Evolutionary conservation across 2,329 filamentous ascomycete genomes (phyloP).

Genomic region (Claviceps spartinae): DNA sequence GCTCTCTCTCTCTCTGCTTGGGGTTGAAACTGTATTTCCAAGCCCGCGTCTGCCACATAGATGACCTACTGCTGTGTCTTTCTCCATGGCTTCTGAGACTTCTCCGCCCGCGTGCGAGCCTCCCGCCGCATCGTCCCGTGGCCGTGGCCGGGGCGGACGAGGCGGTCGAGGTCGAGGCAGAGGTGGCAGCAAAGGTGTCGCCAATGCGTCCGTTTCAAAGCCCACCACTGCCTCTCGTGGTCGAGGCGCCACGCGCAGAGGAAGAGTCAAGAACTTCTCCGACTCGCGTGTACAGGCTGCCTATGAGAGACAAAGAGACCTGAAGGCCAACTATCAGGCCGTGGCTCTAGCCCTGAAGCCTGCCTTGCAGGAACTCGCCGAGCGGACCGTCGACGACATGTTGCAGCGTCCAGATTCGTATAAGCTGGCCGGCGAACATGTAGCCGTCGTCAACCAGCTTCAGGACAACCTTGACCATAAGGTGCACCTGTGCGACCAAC

Average conservation of each 20-base stretch:
- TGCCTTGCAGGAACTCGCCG: slow-evolving; percentile 50
- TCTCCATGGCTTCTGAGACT: slow-evolving; percentile 24
- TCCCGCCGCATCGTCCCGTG: slow-evolving; percentile 15
- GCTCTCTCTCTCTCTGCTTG: background rate
- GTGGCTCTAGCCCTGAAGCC: slow-evolving; percentile 51
- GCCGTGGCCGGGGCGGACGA: slow-evolving; percentile 19
- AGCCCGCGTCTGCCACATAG: slow-evolving; percentile 9
- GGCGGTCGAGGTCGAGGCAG: slow-evolving; percentile 8
- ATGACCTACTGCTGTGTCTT: slow-evolving; percentile 17
- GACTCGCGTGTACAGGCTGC: slow-evolving; percentile 41
- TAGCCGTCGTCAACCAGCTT: slow-evolving; percentile 37
- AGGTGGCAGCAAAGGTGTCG: slow-evolving; percentile 16
- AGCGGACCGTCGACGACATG: slow-evolving; percentile 43
- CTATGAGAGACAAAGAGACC: slow-evolving; percentile 50
- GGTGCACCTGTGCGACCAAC: slow-evolving; percentile 17
- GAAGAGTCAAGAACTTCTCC: slow-evolving; percentile 42
- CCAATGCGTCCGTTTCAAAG: slow-evolving; percentile 19
- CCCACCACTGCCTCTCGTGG: slow-evolving; percentile 23
- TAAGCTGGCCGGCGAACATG: slow-evolving; percentile 40
- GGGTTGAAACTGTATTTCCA: background rate
- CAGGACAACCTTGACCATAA: slow-evolving; percentile 18
- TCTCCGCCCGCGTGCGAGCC: slow-evolving; percentile 24
- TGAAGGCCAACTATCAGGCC: slow-evolving; percentile 51
- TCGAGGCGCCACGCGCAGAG: slow-evolving; percentile 28
- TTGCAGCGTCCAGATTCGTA: slow-evolving; percentile 39